Evolutionary conservation across 2,329 filamentous ascomycete genomes (phyloP), one percentile per base, ranked within the genome.

Genomic region (Gnomoniopsis sp.): DNA sequence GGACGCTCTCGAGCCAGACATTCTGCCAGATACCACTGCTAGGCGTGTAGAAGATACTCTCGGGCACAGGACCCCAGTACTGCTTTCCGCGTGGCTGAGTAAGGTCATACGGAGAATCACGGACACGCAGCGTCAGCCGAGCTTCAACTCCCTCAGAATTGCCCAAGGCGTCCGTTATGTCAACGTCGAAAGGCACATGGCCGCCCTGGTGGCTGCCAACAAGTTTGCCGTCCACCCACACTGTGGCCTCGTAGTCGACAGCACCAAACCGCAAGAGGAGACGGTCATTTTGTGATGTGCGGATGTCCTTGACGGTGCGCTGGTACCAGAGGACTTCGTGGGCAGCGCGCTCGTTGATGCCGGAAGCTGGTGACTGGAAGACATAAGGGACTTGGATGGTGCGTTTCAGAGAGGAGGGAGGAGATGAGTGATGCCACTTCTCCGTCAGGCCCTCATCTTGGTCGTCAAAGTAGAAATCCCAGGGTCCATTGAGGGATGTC

Each of bases 271-370:
- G 74, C 12, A 83, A 68, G 2, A 86, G 62, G 0, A 85, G 69
- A 1, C 74, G 73, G 50, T 81, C 65, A 19, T 76, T 70, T 1
- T 68, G 66, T 0, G 69, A 63, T 1, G 69, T 72, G 43, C 84
- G 79, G 52, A 81, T 71, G 63, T 87, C 83, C 1, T 65, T 64
- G 53, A 87, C 74, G 19, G 54, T 63, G 7, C 81, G 77, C 70
- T 88, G 82, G 65, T 89, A 89, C 86, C 86, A 89, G 10, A 89
- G 68, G 3, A 88, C 82, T 68, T 88, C 85, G 66, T 89, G 87
- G 2, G 84, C 83, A 52, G 80, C 82, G 55, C 79, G 79, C 36
- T 87, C 80, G 60, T 82, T 77, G 63, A 88, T 82, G 2, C 85
- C 84, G 0, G 85, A 88, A 0, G 85, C 85, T 0, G 80, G 80